Base-by-base conservation (phyloP, 495 filamentous ascomycete genomes). In the Trichoderma gamsii region DNA sequence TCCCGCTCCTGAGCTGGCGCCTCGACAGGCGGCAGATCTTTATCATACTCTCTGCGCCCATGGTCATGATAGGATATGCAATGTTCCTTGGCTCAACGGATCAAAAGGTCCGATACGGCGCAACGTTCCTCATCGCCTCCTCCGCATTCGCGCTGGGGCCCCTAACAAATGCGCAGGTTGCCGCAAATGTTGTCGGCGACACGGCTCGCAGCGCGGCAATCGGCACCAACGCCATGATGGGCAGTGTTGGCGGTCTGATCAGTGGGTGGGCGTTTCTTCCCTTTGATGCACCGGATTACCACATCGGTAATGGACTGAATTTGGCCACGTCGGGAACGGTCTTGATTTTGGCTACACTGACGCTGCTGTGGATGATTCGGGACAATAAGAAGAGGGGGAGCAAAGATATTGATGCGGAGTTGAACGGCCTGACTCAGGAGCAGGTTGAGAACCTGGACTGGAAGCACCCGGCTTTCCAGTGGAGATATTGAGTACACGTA, bases 241-340 rank as follows among this genome's bases (percentile, higher is more conserved):
- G 89, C 64, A 91, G 91, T 70, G 75, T 91, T 41, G 90, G 90
- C 38, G 89, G 89, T 0, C 73, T 92, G 46, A 84, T 92, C 72
- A 81, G 85, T 1, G 91, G 88, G 16, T 92, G 89, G 89, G 80
- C 79, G 4, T 92, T 90, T 73, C 73, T 91, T 46, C 81, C 85
- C 0, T 85, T 73, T 52, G 89, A 92, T 73, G 83, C 73, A 0
- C 89, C 90, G 5, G 78, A 90, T 67, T 92, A 89, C 74, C 87
- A 78, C 66, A 89, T 91, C 69, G 89, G 90, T 1, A 91, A 92
- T 75, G 89, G 89, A 0, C 73, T 92, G 44, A 91, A 92, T 72
- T 75, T 91, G n/a, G 89, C 87, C 0, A 85, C 87, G 0, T 74
- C 81, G 3, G 77, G 77, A n/a, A 76, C 77, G 25, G 84, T 81